Conservation (phyloP, 371 early-diverging fungal species). For the Paraphysoderma sedebokerense region DNA sequence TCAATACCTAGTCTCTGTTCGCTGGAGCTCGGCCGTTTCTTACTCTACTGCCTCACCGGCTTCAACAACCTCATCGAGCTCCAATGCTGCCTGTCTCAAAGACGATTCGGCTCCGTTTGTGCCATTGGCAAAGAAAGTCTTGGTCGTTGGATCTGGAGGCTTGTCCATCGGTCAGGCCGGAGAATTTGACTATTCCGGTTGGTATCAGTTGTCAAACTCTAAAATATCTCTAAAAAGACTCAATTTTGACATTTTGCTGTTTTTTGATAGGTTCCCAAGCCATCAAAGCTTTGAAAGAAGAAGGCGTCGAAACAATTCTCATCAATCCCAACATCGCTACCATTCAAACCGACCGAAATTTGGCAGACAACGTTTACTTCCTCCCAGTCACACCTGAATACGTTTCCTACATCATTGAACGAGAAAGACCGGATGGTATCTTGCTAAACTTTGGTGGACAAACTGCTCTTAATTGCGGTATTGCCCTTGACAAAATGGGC, state of each 20-base stretch:
- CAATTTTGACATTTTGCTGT: too few species aligned
- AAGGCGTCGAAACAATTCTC: constrained; percentile 68
- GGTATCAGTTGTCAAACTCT: constrained; percentile 1
- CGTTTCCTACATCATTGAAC: constrained; percentile 66
- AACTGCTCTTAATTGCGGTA: constrained; percentile 81
- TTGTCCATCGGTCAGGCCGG: constrained; percentile 93
- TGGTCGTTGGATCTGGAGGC: constrained; percentile 87
- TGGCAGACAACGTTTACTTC: constrained; percentile 88
- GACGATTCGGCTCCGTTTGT: constrained; percentile 1
- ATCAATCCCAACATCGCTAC: constrained; percentile 96
- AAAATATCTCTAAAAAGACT: not conserved
- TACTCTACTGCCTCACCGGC: constrained; percentile 5
- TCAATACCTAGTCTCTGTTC: not conserved
- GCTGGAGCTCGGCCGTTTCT: constrained; percentile 6
- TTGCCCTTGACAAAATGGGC: constrained; percentile 61
- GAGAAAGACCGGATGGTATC: constrained; percentile 89
- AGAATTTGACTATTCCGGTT: constrained; percentile 91
- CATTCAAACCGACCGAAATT: constrained; percentile 81
- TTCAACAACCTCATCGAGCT: constrained; percentile 8
- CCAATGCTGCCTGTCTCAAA: constrained; percentile 6
- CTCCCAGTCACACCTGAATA: constrained; percentile 86
- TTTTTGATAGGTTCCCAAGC: constrained; percentile 87
- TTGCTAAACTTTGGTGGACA: constrained; percentile 87
- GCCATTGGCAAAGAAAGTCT: constrained; percentile 48
- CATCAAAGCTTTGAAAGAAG: constrained; percentile 87